A percentile compares a stretch with the other conserved stretches of the same genome.
These are phyloP conservation scores for Phytophthora aleatoria DNA, from an alignment of 352 stramenopile species.

Conservation along the genomic window DNA sequence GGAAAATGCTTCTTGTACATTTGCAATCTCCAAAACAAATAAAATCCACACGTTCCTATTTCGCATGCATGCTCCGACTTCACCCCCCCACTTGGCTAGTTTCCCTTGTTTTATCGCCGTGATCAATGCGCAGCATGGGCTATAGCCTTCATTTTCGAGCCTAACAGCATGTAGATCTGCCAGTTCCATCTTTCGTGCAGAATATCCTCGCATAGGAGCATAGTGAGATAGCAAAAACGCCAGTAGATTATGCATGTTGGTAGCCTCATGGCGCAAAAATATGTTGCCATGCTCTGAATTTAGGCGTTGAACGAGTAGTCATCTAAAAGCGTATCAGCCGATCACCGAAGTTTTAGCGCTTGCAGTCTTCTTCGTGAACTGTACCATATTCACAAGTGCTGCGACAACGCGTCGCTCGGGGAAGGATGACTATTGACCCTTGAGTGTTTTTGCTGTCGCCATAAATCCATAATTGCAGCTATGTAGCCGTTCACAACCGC, in stretches of 20 bases:
- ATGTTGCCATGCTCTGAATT: not conserved
- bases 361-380: not conserved
- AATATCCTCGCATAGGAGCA: not conserved
- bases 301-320: not conserved
- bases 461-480: not conserved
- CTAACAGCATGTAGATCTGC: not conserved
- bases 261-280: not conserved
- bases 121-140: not conserved
- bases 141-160: not conserved
- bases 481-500: not conserved
- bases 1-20: not conserved
- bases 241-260: not conserved
- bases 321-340: not conserved
- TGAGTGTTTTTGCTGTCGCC: not conserved
- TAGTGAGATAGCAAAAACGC: not conserved
- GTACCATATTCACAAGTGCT: not conserved
- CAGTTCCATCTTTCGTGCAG: not conserved
- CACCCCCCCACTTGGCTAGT: not conserved
- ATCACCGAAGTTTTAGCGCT: not conserved
- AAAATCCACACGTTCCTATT: not conserved
- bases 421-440: not conserved
- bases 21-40: not conserved
- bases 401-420: not conserved
- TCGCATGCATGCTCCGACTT: not conserved
- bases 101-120: not conserved